Evolutionary conservation across 2,329 filamentous ascomycete species (phyloP).

Genomic region (Lasiodiplodia sp.): DNA sequence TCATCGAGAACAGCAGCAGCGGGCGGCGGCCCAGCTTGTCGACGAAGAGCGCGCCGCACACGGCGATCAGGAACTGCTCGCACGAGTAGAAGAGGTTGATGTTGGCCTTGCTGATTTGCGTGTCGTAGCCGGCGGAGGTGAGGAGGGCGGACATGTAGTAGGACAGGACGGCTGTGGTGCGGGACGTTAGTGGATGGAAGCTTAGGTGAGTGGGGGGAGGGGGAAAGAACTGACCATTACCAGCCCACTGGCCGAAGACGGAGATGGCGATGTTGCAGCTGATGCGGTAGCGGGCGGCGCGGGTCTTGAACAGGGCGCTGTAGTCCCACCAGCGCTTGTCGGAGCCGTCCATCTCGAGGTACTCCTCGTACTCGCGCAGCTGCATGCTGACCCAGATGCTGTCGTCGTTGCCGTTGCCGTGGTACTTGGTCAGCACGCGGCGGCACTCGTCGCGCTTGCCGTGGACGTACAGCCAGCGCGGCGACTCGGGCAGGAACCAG

Average conservation of each 20-base stretch:
- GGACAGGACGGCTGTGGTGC: conserved; percentile 21
- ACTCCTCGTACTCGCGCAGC: conserved; percentile 64
- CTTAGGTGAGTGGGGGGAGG: no score
- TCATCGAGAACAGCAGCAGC: conserved; percentile 41
- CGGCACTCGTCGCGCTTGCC: conserved; percentile 43
- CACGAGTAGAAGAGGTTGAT: conserved; percentile 30
- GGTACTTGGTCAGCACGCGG: conserved; percentile 62
- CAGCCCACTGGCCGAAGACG: conserved; percentile 58
- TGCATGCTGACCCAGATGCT: conserved; percentile 63
- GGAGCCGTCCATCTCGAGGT: conserved; percentile 54
- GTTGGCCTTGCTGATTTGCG: conserved; percentile 26
- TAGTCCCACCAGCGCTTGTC: conserved; percentile 70
- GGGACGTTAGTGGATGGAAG: conserved; percentile 8
- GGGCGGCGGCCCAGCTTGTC: conserved; percentile 44
- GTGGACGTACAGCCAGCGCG: conserved; percentile 54
- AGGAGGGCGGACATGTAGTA: conserved; percentile 30
- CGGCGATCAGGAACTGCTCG: conserved; percentile 44
- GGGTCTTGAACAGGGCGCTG: conserved; percentile 60
- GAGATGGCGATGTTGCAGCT: conserved; percentile 61
- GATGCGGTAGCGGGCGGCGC: conserved; percentile 58
- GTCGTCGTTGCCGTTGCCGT: conserved; percentile 62
- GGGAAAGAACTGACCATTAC: conserved; percentile 36
- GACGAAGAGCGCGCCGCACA: conserved; percentile 44
- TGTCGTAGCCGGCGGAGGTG: conserved; percentile 25
- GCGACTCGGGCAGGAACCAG: conserved; percentile 60